Evolutionary conservation across 2,329 filamentous ascomycete species (phyloP), one percentile per base, ranked within the genome.

Genomic region (Penicillium digitatum): DNA sequence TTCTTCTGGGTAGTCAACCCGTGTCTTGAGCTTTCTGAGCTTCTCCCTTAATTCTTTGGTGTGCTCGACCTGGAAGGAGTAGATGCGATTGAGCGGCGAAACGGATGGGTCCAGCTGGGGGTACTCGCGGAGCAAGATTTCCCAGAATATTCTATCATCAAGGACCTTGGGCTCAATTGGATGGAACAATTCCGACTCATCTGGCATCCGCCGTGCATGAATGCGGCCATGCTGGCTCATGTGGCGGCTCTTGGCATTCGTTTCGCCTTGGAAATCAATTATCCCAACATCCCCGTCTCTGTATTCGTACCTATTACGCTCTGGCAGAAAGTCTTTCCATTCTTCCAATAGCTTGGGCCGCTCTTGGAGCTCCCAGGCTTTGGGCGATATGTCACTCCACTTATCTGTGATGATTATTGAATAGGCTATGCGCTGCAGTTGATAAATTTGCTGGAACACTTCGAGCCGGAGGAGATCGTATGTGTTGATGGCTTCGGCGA

Each of bases 301-400:
- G 10, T 76, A 59, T 18, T 46, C 26, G 53, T 60, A 2, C 5
- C 11, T 14, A 8, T 37, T 35, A 5, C 61, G 58, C 22, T 69
- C 68, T 0, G 75, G 75, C 8, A 83, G 51, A 54, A 82, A 80
- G 38, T 73, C 71, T 12, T 66, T 66, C 70, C 81, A 82, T 62
- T 81, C 78, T 44, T 71, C 65, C n/a, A 82, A 59, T 29, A 79
- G 62, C 8, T 69, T 63, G 1, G 80, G 81, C 3, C 81, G 61
- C 1, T 68, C 53, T 16, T 67, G 62, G 14, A 62, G 61, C 38
- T 69, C 61, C 74, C 73, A 78, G 11, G 40, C 54, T 7, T 57
- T 18, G 12, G 46, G 37, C 2, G 55, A 27, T n/a, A 47, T 55
- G 31, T 60, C 62, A 12, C 32, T 35, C 62, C 62, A 64, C 4